These are phyloP conservation scores for Curvularia hawaiiensis DNA, from an alignment of 2,329 filamentous ascomycete genomes.

Conservation along the genomic window DNA sequence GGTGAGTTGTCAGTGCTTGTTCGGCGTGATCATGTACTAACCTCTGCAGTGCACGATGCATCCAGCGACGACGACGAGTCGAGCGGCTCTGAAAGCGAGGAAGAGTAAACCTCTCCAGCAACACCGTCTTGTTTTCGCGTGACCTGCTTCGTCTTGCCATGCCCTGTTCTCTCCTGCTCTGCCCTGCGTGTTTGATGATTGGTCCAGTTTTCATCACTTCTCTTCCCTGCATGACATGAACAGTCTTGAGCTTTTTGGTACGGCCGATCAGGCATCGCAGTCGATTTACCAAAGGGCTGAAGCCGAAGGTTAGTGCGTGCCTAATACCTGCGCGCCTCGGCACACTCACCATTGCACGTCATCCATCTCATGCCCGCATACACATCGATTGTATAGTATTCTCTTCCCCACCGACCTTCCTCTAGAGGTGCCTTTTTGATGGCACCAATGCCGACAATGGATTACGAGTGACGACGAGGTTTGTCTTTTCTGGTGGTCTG, in stretches of 20 bases:
- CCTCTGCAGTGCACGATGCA: conserved; percentile 47
- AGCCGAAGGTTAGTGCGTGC: conserved; percentile 12
- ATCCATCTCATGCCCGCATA: conserved; percentile 6
- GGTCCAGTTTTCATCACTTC: conserved; percentile 9
- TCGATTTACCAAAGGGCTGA: conserved; percentile 8
- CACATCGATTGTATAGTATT: conserved; percentile 32
- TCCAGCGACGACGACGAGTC: conserved; percentile 56
- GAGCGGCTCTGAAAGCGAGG: conserved; percentile 59
- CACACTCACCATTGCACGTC: conserved; percentile 13
- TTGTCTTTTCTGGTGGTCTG: conserved; percentile 25
- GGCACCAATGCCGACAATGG: conserved; percentile 23
- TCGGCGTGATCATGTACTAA: conserved; percentile 20
- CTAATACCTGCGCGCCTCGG: conserved; percentile 9
- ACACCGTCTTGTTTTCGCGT: conserved; percentile 14
- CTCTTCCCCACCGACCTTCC: conserved; percentile 13
- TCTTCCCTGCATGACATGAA: conserved; percentile 16
- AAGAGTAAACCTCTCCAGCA: conserved; percentile 41
- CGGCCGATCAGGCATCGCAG: conserved; percentile 4
- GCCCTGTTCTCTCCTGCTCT: conserved; percentile 7
- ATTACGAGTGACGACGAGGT: conserved; percentile 33
- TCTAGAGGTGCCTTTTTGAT: conserved; percentile 14
- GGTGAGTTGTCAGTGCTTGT: conserved; percentile 37
- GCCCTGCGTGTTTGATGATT: conserved; percentile 8
- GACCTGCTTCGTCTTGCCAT: conserved; percentile 17
- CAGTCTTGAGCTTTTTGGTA: conserved; percentile 11